These are phyloP conservation scores for Oldenlandia corymbosa DNA, from an alignment of 257 asterid species.

Conservation along the genomic window DNA sequence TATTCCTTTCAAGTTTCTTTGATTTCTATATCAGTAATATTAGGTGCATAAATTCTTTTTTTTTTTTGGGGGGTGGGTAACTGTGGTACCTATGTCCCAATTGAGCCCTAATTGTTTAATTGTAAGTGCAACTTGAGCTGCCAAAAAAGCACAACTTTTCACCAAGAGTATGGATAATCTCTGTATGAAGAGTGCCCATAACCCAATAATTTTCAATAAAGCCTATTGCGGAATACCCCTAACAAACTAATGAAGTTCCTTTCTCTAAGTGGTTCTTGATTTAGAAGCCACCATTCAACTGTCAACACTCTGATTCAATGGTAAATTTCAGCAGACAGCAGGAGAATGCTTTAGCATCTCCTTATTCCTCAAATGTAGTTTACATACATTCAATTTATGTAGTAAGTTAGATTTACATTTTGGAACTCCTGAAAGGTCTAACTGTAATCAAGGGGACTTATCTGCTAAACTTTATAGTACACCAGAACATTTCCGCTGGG, in stretches of 20 bases:
- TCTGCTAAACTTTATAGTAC: conserved; percentile 1
- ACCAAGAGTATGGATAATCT: background rate
- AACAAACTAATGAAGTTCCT: background rate
- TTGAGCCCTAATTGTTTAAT: background rate
- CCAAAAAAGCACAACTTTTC: background rate
- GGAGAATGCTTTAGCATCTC: background rate
- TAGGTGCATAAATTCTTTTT: background rate
- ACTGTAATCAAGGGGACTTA: background rate
- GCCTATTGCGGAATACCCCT: background rate
- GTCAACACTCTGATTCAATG: background rate
- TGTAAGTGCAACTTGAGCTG: background rate
- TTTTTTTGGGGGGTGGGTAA: no score
- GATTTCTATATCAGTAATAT: background rate
- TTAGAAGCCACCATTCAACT: background rate
- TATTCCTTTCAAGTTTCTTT: background rate
- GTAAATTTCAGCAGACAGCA: background rate
- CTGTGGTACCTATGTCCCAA: background rate
- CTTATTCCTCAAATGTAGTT: no score
- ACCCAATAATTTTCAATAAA: background rate
- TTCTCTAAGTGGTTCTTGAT: background rate
- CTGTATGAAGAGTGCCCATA: background rate
- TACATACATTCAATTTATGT: background rate
- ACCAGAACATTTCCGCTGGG: background rate
- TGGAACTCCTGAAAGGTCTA: background rate
- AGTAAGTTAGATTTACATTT: background rate